Percentiles rank a stretch among this genome's conserved stretches.
Conservation (phyloP, 768 basidiomycete species). For the Pleurotus tuber-regium region DNA sequence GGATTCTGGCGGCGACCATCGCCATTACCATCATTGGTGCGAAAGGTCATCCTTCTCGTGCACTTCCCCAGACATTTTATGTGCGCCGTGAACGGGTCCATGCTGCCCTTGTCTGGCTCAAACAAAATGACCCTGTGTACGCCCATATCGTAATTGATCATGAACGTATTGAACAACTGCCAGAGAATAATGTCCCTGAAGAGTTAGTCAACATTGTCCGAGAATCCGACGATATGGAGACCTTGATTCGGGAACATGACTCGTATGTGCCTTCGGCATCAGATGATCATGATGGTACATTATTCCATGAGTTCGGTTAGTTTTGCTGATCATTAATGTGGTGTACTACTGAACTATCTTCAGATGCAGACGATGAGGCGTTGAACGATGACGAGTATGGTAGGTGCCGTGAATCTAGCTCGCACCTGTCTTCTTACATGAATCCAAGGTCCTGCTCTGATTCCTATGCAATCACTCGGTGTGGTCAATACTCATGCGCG, state of each 20-base stretch:
- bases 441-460: too few species aligned
- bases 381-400: too few species aligned
- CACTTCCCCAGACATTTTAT: background rate
- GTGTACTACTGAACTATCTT: background rate
- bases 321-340: background rate
- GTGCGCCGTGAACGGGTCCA: background rate
- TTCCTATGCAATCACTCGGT: too few species aligned
- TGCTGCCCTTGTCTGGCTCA: background rate
- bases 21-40: background rate
- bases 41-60: background rate
- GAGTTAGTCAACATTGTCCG: background rate
- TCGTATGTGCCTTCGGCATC: background rate
- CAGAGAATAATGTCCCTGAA: background rate
- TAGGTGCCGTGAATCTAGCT: too few species aligned
- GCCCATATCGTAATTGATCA: background rate
- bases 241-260: background rate
- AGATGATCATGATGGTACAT: background rate
- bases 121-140: background rate
- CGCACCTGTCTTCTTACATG: too few species aligned
- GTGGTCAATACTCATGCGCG: too few species aligned
- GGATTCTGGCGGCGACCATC: background rate
- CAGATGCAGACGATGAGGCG: too few species aligned
- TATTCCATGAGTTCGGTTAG: background rate
- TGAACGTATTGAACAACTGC: background rate
- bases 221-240: background rate